Percentiles rank a stretch among this genome's conserved stretches.
These are phyloP conservation scores for Trametes cubensis DNA, from an alignment of 768 basidiomycete species.

Conservation along the genomic window DNA sequence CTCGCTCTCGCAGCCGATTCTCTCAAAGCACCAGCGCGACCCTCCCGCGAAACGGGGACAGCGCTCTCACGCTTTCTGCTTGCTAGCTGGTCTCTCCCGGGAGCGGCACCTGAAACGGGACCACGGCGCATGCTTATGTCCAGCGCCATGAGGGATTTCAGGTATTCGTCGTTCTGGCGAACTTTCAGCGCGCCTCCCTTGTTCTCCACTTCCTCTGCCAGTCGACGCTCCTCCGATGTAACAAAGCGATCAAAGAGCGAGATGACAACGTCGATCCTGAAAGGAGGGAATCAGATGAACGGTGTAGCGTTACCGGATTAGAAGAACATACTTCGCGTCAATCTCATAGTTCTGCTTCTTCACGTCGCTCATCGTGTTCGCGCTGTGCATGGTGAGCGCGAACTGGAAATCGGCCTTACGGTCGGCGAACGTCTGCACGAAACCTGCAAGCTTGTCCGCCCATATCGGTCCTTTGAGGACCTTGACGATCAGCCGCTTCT, in stretches of 20 bases:
- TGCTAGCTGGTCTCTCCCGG: background rate
- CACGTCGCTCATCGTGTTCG: conserved; percentile 11
- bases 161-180: background rate
- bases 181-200: conserved; percentile 4
- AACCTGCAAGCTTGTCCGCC: conserved; percentile 42
- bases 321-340: conserved; percentile 14
- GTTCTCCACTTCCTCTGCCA: background rate
- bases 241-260: background rate
- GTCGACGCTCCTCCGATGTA: background rate
- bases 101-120: background rate
- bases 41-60: background rate
- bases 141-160: background rate
- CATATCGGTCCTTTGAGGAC: conserved; percentile 39
- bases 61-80: background rate
- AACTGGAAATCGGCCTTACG: conserved; percentile 41
- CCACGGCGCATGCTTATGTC: background rate
- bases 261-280: conserved; percentile 9
- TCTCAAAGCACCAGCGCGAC: background rate
- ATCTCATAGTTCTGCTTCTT: conserved; percentile 2
- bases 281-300: background rate
- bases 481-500: conserved; percentile 45
- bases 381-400: conserved; percentile 43
- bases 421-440: conserved; percentile 37
- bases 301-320: background rate
- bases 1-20: background rate